Evolutionary conservation across 805 yeast species (phyloP), one percentile per base, ranked within the genome.

Genomic region (Starmerella floricola): DNA sequence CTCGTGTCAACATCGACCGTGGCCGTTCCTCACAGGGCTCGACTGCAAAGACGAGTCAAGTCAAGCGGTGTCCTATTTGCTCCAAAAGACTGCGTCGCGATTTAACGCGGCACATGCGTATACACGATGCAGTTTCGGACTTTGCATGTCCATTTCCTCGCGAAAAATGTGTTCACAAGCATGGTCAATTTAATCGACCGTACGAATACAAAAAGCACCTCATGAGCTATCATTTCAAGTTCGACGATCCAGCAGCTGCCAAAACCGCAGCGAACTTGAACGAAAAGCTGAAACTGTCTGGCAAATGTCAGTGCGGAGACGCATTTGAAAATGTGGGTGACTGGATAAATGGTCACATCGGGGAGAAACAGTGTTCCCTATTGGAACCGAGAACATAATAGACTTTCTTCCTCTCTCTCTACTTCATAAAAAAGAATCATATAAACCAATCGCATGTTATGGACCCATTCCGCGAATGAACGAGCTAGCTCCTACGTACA

Each of bases 191-290:
- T 62, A 77, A 77, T 59, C 62, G 84, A 37, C 79, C 79, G 5
- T 77, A 77, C 55, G 84, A 77, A 55, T 75, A 64, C 63, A 77
- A 77, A 54, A 77, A 77, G 53, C 84, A 77, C 54, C 57, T 77
- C 41, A 59, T 77, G 31, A 78, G 76, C 54, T 63, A 69, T 40
- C 84, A 77, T 50, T 77, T 77, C 54, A 56, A 55, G 36, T 76
- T 75, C 54, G 77, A 73, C 48, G 64, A 72, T 44, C 50, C 51
- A 12, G 62, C 63, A 4, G 54, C 59, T 29, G 66, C 67, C 10
- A 66, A 67, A 39, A 62, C 64, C 32, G 57, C 66, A 42, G 72
- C 71, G 45, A 74, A 72, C 43, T 58, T 77, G 43, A 66, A 64
- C 39, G 78, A 73, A 42, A 76, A 76, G 54, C 60, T 76, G 18